Base-by-base conservation (phyloP, 23 red algal genomes). In the Gracilaria caudata region DNA sequence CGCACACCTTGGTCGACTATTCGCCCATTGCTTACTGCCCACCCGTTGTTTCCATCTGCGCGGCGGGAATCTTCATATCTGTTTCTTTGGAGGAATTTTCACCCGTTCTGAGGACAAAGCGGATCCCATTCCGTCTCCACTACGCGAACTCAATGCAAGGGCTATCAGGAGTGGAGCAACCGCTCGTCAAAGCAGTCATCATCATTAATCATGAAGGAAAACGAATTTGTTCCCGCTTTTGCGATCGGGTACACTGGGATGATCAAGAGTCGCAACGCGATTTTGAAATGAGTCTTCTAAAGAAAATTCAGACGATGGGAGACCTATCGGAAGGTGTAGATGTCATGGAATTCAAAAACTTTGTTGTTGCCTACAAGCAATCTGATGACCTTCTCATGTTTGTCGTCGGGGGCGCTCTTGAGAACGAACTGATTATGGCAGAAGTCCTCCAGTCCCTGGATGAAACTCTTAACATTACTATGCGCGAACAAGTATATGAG, bases 381-480 rank as follows among this genome's bases (percentile, higher is more conserved):
- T 39, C 81, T 4, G 94, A 96, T 46, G 94, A 96, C 78, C 63
- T 96, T 4, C 77, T 92, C 43, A 83, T 96, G 70, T 96, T 96
- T 84, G 82, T 96, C 55, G 86, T 83, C 3, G 89, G 89, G 14
- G 68, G 58, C 30, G 24, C 39, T 23, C 44, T 64, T 2, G 94
- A 96, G 73, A 96, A 96, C 56, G 94, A 96, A 81, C 49, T 96
- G 19, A 92, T 96, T 40, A 82, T 96, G 65, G 80, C 83, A 23
- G 94, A 96, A 82, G 94, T 96, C 4, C 74, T 96, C 34, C 77
- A 75, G 35, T 76, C 89, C 9, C 65, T 92, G 29, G 73, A 84
- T 36, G 94, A 92, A 23, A 70, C 94, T n/a, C 77, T 96, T 3
- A 66, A 83, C 61, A 87, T 86, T 35, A 82, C 86, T 19, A 90